These are phyloP conservation scores for Malassezia slooffiae DNA, from an alignment of 1,284 basidiomycete species.

Conservation along the genomic window DNA sequence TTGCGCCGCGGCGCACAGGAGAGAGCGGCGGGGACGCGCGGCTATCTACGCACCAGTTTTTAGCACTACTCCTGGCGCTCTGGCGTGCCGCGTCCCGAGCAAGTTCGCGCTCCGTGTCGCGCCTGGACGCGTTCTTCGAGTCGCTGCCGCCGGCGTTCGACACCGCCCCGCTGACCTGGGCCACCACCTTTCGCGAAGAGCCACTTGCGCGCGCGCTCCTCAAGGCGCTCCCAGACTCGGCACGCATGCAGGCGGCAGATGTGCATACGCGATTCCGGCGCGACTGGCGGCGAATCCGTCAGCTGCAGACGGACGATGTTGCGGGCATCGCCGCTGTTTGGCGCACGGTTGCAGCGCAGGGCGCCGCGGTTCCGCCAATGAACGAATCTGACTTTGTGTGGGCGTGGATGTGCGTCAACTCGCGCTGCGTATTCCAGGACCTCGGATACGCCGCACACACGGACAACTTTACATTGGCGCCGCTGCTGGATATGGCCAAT, in stretches of 20 bases:
- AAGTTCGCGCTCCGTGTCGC: background rate
- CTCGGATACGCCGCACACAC: conserved; percentile 24
- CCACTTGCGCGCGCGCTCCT: too few relatives aligned
- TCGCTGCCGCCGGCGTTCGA: conserved; percentile 22
- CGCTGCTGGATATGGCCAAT: conserved; percentile 44
- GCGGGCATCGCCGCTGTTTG: too few relatives aligned
- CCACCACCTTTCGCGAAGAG: too few relatives aligned
- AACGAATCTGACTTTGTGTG: conserved; percentile 19
- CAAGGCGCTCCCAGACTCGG: conserved; percentile 17
- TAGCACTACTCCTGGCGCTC: conserved; percentile 3
- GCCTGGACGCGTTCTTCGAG: conserved; percentile 18
- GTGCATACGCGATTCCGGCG: conserved; percentile 20
- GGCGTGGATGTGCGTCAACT: conserved; percentile 38
- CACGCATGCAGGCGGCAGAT: conserved; percentile 4
- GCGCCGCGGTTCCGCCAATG: background rate
- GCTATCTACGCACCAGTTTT: conserved; percentile 8
- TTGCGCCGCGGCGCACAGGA: background rate
- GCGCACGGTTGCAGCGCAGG: conserved; percentile 3
- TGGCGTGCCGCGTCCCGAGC: conserved; percentile 1
- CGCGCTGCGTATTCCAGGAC: conserved; percentile 36
- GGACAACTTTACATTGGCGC: conserved; percentile 41
- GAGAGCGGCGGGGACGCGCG: background rate
- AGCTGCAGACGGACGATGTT: too few relatives aligned
- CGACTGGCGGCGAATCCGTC: conserved; percentile 18
- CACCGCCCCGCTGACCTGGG: conserved; percentile 26